phyloP scores from a whole-genome alignment of 2,329 filamentous ascomycete genomes.

The Pyrenochaeta sp. region DNA sequence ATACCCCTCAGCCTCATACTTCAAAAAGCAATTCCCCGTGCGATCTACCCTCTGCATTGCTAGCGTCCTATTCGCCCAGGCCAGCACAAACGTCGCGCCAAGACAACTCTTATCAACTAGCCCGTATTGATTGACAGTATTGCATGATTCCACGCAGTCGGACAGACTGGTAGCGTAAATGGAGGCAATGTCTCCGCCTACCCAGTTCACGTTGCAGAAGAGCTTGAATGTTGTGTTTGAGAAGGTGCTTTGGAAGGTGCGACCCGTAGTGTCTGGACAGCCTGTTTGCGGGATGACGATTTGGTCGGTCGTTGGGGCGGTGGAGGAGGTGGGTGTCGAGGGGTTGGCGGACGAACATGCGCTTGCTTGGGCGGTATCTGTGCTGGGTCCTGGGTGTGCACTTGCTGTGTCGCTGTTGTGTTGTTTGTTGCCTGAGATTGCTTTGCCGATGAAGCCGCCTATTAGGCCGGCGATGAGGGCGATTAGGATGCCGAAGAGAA shows the following conservation, averaged over 20 bases:
- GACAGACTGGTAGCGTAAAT: constrained; percentile 1
- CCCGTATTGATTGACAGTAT: neutral
- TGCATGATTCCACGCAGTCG: constrained; percentile 8
- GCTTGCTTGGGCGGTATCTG: neutral
- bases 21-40: no score
- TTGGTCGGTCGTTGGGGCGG: neutral
- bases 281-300: neutral
- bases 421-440: constrained; percentile 1
- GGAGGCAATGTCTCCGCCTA: neutral
- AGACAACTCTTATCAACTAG: neutral
- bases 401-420: neutral
- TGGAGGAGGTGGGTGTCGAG: neutral
- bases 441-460: constrained; percentile 18
- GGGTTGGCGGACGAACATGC: neutral
- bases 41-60: constrained; percentile 1
- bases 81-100: constrained; percentile 2
- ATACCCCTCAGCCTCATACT: neutral
- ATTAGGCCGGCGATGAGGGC: constrained; percentile 10
- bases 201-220: constrained; percentile 1
- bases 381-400: neutral
- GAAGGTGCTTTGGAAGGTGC: neutral
- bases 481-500: constrained; percentile 7
- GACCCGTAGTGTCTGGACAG: neutral
- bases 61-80: constrained; percentile 3
- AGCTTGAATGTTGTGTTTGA: neutral